These are phyloP conservation scores for Cercis canadensis DNA, from an alignment of 306 rosid species.

Conservation along the genomic window DNA sequence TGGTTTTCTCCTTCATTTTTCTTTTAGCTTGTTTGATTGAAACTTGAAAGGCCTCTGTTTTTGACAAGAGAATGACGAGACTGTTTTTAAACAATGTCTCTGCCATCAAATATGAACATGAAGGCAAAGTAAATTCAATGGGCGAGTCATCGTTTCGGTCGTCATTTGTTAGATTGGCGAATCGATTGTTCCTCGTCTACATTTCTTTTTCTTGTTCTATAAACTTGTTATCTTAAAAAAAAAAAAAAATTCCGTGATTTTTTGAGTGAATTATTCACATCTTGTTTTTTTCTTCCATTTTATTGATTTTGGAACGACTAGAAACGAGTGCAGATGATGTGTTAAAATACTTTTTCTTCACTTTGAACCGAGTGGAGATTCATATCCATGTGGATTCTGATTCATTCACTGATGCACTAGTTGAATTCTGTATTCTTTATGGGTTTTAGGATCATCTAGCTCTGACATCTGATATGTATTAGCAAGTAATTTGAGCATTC, in stretches of 20 bases:
- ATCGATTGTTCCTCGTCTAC: constrained; percentile 83
- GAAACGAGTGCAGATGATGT: constrained; percentile 39
- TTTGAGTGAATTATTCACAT: too few relatives aligned
- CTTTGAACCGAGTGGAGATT: constrained; percentile 39
- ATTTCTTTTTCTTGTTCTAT: constrained; percentile 13
- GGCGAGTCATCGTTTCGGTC: constrained; percentile 95
- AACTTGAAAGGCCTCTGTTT: constrained; percentile 43
- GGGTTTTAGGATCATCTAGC: too few relatives aligned
- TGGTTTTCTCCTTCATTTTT: neutral
- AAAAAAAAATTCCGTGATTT: too few relatives aligned
- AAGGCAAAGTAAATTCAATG: constrained; percentile 56
- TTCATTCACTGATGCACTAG: constrained; percentile 32
- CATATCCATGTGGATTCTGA: constrained; percentile 15
- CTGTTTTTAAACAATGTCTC: constrained; percentile 30
- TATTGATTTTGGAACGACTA: neutral
- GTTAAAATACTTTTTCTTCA: constrained; percentile 21
- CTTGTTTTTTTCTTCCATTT: too few relatives aligned
- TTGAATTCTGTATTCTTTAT: neutral
- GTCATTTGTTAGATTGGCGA: constrained; percentile 62
- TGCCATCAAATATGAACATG: constrained; percentile 34
- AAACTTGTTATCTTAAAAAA: neutral
- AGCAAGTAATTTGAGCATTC: neutral
- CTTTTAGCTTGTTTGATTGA: neutral
- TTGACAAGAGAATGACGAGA: constrained; percentile 32
- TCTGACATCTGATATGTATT: too few relatives aligned